A percentile compares a stretch with the other conserved stretches of the same genome.
Evolutionary conservation across 352 stramenopile genomes (phyloP).

Genomic region (Globisporangium paddicum): DNA sequence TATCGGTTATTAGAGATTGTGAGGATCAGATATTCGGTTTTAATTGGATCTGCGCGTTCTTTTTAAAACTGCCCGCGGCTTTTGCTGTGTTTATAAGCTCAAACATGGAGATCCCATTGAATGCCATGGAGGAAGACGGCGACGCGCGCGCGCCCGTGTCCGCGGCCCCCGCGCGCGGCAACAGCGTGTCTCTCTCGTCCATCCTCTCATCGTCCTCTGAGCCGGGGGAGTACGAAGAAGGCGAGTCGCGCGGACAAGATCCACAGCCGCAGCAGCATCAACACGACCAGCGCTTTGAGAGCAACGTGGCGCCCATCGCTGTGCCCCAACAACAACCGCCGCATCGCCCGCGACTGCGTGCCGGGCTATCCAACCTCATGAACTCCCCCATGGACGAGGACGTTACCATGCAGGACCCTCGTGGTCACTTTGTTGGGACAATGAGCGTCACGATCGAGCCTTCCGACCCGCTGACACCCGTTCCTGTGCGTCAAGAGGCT

Average conservation of each 20-base stretch:
- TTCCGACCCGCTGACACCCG: neutral
- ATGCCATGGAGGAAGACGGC: slow-evolving; percentile 30
- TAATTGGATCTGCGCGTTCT: too few relatives aligned
- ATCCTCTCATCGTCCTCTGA: slow-evolving; percentile 39
- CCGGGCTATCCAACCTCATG: slow-evolving; percentile 54
- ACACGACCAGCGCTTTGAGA: neutral
- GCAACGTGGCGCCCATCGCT: slow-evolving; percentile 6
- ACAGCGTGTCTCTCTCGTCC: slow-evolving; percentile 36
- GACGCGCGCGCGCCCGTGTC: slow-evolving; percentile 19
- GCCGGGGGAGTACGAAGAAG: slow-evolving; percentile 5
- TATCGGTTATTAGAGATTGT: too few relatives aligned
- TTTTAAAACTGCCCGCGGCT: too few relatives aligned
- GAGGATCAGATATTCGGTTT: too few relatives aligned
- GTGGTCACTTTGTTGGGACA: neutral
- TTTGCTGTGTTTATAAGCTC: too few relatives aligned
- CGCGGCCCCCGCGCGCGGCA: slow-evolving; percentile 21
- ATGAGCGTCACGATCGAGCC: slow-evolving; percentile 1
- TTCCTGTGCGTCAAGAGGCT: neutral
- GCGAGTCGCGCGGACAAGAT: neutral
- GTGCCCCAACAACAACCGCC: slow-evolving; percentile 9
- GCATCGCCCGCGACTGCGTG: slow-evolving; percentile 5
- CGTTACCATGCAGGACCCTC: slow-evolving; percentile 16
- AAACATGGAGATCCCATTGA: slow-evolving; percentile 60
- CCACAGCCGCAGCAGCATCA: neutral
- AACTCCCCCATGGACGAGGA: slow-evolving; percentile 52